Conservation (phyloP, 495 filamentous ascomycete genomes). For the Viridothelium virens region DNA sequence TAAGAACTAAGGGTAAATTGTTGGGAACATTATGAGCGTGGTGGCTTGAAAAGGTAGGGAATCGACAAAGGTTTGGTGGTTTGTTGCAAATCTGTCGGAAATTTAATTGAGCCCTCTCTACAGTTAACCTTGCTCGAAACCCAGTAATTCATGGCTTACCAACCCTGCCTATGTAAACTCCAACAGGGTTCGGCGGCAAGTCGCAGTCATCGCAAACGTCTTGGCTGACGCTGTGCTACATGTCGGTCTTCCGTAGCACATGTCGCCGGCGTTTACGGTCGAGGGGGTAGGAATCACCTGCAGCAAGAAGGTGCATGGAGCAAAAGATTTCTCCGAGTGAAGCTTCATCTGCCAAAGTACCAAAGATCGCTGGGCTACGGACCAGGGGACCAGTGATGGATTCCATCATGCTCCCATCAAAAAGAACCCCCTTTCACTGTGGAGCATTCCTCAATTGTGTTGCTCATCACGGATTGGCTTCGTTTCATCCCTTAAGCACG, state of each 20-base stretch:
- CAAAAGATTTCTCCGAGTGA: background rate
- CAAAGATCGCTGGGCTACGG: background rate
- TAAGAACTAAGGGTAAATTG: background rate
- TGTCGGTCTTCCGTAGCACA: background rate
- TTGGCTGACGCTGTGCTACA: background rate
- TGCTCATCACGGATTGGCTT: too few species aligned
- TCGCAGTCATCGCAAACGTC: background rate
- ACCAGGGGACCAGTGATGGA: background rate
- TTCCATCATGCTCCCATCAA: too few species aligned
- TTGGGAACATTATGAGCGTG: too few species aligned
- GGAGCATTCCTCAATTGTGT: too few species aligned
- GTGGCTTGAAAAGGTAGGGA: too few species aligned
- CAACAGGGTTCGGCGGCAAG: background rate
- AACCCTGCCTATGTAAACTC: background rate
- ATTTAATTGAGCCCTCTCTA: too few species aligned
- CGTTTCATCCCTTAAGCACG: too few species aligned
- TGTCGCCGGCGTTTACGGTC: background rate
- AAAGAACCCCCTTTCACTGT: too few species aligned
- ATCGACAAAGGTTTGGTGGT: too few species aligned
- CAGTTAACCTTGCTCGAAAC: too few species aligned
- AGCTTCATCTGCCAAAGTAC: background rate
- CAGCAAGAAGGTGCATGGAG: constrained; percentile 4
- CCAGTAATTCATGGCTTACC: too few species aligned
- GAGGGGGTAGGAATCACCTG: background rate
- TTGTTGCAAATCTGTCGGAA: too few species aligned